Evolutionary conservation across 2,329 filamentous ascomycete genomes (phyloP).

Genomic region (Botrytis fabae): DNA sequence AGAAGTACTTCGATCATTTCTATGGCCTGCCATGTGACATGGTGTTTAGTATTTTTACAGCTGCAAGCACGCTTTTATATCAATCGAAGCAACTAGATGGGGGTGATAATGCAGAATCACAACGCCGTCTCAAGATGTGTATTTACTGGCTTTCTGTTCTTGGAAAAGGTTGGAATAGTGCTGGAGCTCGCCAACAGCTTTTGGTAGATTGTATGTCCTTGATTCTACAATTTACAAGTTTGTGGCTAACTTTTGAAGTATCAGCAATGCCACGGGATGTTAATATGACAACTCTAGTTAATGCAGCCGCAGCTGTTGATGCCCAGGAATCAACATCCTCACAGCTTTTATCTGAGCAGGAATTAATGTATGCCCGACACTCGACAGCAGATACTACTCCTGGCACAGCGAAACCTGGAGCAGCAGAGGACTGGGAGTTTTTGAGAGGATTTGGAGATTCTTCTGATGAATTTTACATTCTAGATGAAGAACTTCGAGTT

Average conservation of each 20-base stretch:
- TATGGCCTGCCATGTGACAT: conserved; percentile 39
- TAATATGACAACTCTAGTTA: conserved; percentile 14
- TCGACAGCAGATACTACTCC: neutral
- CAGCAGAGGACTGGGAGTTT: conserved; percentile 37
- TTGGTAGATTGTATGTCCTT: conserved; percentile 36
- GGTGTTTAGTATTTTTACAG: conserved; percentile 39
- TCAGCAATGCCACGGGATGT: conserved; percentile 20
- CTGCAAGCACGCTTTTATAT: conserved; percentile 37
- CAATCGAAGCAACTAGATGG: conserved; percentile 30
- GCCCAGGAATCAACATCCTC: neutral
- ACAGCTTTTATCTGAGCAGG: conserved; percentile 14
- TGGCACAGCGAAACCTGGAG: neutral
- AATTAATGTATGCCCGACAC: neutral
- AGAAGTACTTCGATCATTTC: conserved; percentile 37
- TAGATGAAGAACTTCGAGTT: conserved; percentile 37
- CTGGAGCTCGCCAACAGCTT: conserved; percentile 37
- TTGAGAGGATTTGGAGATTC: conserved; percentile 38
- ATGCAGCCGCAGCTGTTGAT: conserved; percentile 4
- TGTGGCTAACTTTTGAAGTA: conserved; percentile 21
- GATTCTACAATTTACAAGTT: conserved; percentile 30
- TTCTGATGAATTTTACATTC: conserved; percentile 37
- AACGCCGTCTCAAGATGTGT: conserved; percentile 35
- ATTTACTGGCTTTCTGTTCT: conserved; percentile 39
- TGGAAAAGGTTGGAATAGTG: conserved; percentile 39
- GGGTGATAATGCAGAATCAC: conserved; percentile 26